Percentiles rank a stretch among this genome's conserved stretches.
phyloP scores from a whole-genome alignment of 2,329 filamentous ascomycete species.

The Penicillium sp. region DNA sequence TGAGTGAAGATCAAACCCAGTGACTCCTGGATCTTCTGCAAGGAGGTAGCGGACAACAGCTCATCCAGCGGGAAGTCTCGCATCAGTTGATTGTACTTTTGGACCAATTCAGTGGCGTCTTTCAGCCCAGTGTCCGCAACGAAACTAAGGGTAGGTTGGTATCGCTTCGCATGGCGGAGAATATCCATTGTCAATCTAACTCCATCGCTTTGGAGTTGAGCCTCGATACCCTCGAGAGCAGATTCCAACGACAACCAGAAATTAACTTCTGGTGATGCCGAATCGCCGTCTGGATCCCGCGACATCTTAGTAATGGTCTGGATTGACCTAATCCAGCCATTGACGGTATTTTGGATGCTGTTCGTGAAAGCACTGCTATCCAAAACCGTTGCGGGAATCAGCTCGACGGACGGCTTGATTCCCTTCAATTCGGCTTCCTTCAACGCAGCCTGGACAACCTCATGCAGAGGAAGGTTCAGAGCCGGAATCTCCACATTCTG shows the following conservation, averaged over 20 bases:
- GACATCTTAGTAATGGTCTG: conserved; percentile 94
- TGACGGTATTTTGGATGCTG: conserved; percentile 87
- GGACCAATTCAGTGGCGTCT: conserved; percentile 91
- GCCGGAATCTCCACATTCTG: conserved; percentile 98
- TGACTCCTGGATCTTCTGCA: conserved; percentile 84
- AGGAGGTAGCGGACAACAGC: conserved; percentile 82
- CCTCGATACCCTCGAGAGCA: conserved; percentile 85
- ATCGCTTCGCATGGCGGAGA: conserved; percentile 93
- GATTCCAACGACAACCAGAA: conserved; percentile 99
- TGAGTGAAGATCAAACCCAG: conserved; percentile 87
- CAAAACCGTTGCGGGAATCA: conserved; percentile 72
- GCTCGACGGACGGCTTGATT: conserved; percentile 69
- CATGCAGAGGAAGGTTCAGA: conserved; percentile 80
- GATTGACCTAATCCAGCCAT: conserved; percentile 98
- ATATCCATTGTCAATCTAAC: conserved; percentile 91
- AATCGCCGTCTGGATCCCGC: conserved; percentile 72
- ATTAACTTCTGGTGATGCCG: conserved; percentile 95
- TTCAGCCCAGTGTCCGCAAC: conserved; percentile 92
- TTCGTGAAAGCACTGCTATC: conserved; percentile 92
- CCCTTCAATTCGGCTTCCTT: conserved; percentile 69
- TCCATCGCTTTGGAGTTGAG: conserved; percentile 81
- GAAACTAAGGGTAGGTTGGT: conserved; percentile 96
- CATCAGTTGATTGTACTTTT: conserved; percentile 99
- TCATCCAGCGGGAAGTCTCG: conserved; percentile 96
- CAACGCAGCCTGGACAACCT: conserved; percentile 79